Conservation (phyloP, 176 grass and related monocot genomes). For the Aechmea fasciata region DNA sequence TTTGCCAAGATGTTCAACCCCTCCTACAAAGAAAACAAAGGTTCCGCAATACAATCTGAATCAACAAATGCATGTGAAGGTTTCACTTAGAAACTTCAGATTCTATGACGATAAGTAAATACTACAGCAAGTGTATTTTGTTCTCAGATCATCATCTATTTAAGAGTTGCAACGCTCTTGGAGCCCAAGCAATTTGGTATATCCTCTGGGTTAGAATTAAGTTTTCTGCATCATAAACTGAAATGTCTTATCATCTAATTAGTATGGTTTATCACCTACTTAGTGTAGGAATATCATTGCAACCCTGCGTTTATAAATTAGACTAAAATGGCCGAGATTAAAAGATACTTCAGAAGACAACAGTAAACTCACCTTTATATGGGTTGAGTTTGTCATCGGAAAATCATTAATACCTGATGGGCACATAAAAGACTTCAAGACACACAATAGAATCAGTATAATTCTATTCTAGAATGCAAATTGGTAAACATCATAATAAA, state of each 20-base stretch:
- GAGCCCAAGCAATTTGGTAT: too few relatives aligned
- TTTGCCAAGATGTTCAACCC: slow-evolving; percentile 73
- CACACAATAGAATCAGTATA: slow-evolving; percentile 19
- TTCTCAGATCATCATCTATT: too few relatives aligned
- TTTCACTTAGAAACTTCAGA: neutral
- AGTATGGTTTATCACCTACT: too few relatives aligned
- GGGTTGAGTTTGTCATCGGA: slow-evolving; percentile 97
- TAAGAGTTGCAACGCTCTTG: too few relatives aligned
- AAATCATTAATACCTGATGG: slow-evolving; percentile 92
- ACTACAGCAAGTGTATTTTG: neutral
- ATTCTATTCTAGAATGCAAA: neutral
- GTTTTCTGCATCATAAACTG: too few relatives aligned
- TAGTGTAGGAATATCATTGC: too few relatives aligned
- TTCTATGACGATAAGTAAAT: neutral
- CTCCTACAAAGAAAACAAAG: slow-evolving; percentile 40
- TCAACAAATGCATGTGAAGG: neutral
- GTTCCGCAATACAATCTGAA: neutral
- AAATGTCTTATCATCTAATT: too few relatives aligned
- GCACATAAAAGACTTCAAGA: slow-evolving; percentile 90
- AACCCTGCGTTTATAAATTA: too few relatives aligned
- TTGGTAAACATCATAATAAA: neutral
- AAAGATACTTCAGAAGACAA: neutral
- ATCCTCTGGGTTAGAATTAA: too few relatives aligned
- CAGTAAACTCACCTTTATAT: slow-evolving; percentile 58
- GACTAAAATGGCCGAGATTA: slow-evolving; percentile 1